A percentile compares a stretch with the other conserved stretches of the same genome.
Evolutionary conservation across 768 basidiomycete genomes (phyloP).

Genomic region (Artomyces pyxidatus): DNA sequence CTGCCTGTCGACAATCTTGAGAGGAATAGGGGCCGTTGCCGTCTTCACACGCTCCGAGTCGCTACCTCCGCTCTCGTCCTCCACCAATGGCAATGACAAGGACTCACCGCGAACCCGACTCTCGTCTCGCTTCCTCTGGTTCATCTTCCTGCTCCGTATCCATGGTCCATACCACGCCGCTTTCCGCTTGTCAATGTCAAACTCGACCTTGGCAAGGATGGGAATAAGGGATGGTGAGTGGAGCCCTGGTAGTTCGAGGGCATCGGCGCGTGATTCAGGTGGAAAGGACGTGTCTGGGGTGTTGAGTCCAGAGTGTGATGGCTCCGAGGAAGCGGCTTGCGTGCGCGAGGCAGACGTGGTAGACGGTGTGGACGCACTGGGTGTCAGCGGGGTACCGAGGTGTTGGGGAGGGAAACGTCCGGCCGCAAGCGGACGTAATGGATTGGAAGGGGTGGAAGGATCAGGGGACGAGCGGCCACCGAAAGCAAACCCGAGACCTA

Average conservation of each 20-base stretch:
- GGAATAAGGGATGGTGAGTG: constrained; percentile 59
- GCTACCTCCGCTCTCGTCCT: constrained; percentile 18
- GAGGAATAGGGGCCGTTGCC: constrained; percentile 35
- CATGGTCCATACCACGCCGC: constrained; percentile 87
- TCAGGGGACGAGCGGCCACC: constrained; percentile 4
- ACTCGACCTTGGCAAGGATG: constrained; percentile 90
- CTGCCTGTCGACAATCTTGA: constrained; percentile 41
- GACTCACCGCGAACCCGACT: constrained; percentile 9
- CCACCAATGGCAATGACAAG: constrained; percentile 4
- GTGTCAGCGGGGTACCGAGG: constrained; percentile 25
- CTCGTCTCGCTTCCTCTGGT: constrained; percentile 44
- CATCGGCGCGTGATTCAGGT: constrained; percentile 33
- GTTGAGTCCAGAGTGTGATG: constrained; percentile 18
- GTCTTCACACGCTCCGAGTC: constrained; percentile 19
- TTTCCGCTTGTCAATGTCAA: constrained; percentile 77
- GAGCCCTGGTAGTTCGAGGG: constrained; percentile 61
- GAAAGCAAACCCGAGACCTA: constrained; percentile 31
- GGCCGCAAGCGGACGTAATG: constrained; percentile 38
- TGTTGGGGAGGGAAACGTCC: constrained; percentile 24
- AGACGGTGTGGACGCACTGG: constrained; percentile 39
- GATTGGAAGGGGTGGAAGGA: constrained; percentile 18
- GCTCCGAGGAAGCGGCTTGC: constrained; percentile 19
- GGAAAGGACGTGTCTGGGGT: constrained; percentile 21
- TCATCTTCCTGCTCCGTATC: constrained; percentile 55
- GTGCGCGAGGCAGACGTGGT: constrained; percentile 41